These are phyloP conservation scores for Centaurea solstitialis DNA, from an alignment of 129 eudicot genomes.

Conservation along the genomic window DNA sequence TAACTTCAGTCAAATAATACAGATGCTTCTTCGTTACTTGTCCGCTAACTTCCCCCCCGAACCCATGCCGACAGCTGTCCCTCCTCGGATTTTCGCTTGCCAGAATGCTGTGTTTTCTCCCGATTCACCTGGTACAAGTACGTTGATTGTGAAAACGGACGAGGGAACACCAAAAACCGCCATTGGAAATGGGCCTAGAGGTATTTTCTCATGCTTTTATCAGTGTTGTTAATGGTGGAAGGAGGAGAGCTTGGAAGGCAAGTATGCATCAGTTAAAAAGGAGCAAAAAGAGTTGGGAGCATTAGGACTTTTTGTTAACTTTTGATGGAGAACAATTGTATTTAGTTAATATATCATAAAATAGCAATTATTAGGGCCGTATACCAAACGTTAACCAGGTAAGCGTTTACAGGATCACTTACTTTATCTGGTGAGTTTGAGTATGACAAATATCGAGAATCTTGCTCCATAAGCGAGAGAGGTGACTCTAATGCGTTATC, in stretches of 20 bases:
- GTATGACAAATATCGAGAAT: background rate
- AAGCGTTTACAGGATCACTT: background rate
- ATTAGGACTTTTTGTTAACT: constrained; percentile 17
- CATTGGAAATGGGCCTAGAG: constrained; percentile 37
- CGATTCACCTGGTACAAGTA: constrained; percentile 79
- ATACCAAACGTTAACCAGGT: background rate
- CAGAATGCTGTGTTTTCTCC: constrained; percentile 67
- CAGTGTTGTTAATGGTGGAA: constrained; percentile 50
- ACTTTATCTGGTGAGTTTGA: background rate
- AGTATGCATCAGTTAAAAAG: constrained; percentile 25
- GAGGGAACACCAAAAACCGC: constrained; percentile 56
- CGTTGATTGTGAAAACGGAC: constrained; percentile 54
- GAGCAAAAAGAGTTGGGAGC: constrained; percentile 4
- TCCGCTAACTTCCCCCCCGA: constrained; percentile 57
- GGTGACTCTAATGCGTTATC: background rate
- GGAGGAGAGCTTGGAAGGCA: constrained; percentile 15
- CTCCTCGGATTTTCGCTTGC: constrained; percentile 59
- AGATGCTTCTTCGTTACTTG: constrained; percentile 68
- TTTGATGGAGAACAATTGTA: constrained; percentile 30
- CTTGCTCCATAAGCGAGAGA: background rate
- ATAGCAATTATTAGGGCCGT: background rate
- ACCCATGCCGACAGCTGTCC: constrained; percentile 49
- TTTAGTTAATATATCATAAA: constrained; percentile 6
- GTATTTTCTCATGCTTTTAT: constrained; percentile 67
- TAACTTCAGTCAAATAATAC: constrained; percentile 75